Conservation (phyloP, 2,329 filamentous ascomycete genomes). For the Grosmannia huntii region DNA sequence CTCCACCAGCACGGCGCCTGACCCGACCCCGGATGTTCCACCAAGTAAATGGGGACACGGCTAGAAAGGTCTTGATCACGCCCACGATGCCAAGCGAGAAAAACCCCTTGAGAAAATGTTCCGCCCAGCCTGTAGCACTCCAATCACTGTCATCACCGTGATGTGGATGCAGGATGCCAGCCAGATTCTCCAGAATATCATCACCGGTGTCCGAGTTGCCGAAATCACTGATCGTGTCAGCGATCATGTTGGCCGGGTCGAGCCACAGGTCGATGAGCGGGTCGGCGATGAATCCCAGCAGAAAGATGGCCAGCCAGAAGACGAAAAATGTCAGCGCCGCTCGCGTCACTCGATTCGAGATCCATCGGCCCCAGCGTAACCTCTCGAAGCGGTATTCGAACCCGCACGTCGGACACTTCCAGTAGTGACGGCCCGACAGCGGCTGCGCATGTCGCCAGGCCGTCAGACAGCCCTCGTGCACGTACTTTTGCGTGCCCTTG, state of each 20-base stretch:
- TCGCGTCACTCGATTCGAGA: slow-evolving; percentile 55
- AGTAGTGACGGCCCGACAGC: slow-evolving; percentile 54
- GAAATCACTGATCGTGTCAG: slow-evolving; percentile 34
- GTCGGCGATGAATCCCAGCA: slow-evolving; percentile 84
- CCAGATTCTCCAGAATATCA: not conserved
- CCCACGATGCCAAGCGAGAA: slow-evolving; percentile 82
- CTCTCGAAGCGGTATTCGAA: slow-evolving; percentile 73
- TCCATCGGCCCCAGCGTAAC: slow-evolving; percentile 59
- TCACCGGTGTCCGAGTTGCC: slow-evolving; percentile 24
- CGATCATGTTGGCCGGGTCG: slow-evolving; percentile 56
- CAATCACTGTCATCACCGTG: slow-evolving; percentile 20
- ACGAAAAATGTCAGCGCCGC: slow-evolving; percentile 58
- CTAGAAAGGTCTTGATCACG: slow-evolving; percentile 66
- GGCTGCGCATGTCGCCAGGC: slow-evolving; percentile 70
- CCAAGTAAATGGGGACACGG: slow-evolving; percentile 64
- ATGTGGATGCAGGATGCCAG: not conserved
- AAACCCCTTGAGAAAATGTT: slow-evolving; percentile 81
- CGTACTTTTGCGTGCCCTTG: slow-evolving; percentile 85
- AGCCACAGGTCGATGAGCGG: slow-evolving; percentile 83
- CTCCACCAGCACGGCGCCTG: slow-evolving; percentile 47
- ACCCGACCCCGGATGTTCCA: slow-evolving; percentile 54
- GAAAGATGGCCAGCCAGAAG: slow-evolving; percentile 59
- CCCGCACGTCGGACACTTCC: slow-evolving; percentile 76
- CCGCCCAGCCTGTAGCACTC: slow-evolving; percentile 47
- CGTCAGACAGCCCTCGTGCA: slow-evolving; percentile 82